Percentiles rank a stretch among this genome's conserved stretches.
These are phyloP conservation scores for Fusarium sp. DNA, from an alignment of 2,329 filamentous ascomycete species.

Conservation along the genomic window DNA sequence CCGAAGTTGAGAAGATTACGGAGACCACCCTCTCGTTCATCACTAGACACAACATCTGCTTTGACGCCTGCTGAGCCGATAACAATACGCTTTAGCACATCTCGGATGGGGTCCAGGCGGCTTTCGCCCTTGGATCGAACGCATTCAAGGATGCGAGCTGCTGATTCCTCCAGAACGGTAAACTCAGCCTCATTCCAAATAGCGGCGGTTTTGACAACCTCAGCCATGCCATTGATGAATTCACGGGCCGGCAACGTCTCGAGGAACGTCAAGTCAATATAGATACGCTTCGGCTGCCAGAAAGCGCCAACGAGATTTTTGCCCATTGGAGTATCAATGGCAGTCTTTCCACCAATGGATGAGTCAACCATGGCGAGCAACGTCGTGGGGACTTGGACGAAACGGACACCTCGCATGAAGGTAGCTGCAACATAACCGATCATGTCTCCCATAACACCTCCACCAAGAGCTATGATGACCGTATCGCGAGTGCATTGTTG, in stretches of 20 bases:
- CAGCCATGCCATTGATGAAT: conserved; percentile 98
- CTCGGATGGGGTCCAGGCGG: conserved; percentile 77
- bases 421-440: conserved; percentile 97
- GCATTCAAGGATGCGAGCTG: conserved; percentile 73
- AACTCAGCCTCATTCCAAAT: conserved; percentile 96
- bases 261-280: conserved; percentile 92
- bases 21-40: conserved; percentile 93
- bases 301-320: conserved; percentile 97
- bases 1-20: conserved; percentile 97
- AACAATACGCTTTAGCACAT: conserved; percentile 81
- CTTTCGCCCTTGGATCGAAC: conserved; percentile 53
- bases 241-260: conserved; percentile 91
- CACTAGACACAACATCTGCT: conserved; percentile 91
- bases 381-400: conserved; percentile 96
- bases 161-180: conserved; percentile 83
- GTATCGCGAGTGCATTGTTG: conserved; percentile 95
- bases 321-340: conserved; percentile 94
- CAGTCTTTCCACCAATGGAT: conserved; percentile 97
- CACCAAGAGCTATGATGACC: conserved; percentile 92
- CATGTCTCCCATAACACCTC: conserved; percentile 97
- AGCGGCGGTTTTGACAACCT: conserved; percentile 96
- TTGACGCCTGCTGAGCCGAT: conserved; percentile 93
- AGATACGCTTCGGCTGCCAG: conserved; percentile 95
- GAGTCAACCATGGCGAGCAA: conserved; percentile 98
- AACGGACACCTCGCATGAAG: conserved; percentile 97